Base-by-base conservation (phyloP, 257 asterid species). In the Nemophila menziesii region DNA sequence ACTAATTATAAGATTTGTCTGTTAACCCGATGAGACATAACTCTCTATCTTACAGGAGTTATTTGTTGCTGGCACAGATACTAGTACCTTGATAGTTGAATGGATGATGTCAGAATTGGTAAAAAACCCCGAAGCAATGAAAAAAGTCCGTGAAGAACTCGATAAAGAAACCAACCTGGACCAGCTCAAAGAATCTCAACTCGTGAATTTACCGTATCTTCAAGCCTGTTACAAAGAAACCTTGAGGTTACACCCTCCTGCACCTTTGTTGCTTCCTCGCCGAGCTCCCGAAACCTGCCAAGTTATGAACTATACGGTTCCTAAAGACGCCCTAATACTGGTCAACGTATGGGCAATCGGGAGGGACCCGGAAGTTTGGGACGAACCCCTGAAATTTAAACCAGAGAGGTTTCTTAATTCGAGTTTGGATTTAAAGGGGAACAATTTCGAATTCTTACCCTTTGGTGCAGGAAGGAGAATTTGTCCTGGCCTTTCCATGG, bases 391-490 rank as follows among this genome's bases (percentile, higher is more conserved):
- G 22, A 69, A 60, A 63, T 80, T 80, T 37, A 69, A 77, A 60
- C 93, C 93, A 22, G 93, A 80, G 14, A 55, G 93, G 38, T 80
- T 80, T 69, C 59, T 66, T 10, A 0, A 11, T 37, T 81, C 68
- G 0, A 64, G 73, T 45, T 84, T 77, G 67, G 85, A 80, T 0
- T 87, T 85, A 11, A 64, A 22, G 1, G 70, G 55, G 0, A 80
- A 68, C 63, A 5, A 26, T 10, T 26, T 26, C 10, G 77, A 74
- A 27, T 73, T 77, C 89, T 69, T 74, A 21, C 93, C 93, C 5
- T 80, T 80, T 41, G 90, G 85, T 9, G 42, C 64, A 11, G 93
- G 93, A 0, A 62, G 93, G 66, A 69, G 85, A 75, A 80, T 77
- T 33, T 80, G 89, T 66, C 90, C 89, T 43, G 89, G 93, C 13